Evolutionary conservation across 208 protist species (phyloP).

Genomic region (Crithidia thermophila): DNA sequence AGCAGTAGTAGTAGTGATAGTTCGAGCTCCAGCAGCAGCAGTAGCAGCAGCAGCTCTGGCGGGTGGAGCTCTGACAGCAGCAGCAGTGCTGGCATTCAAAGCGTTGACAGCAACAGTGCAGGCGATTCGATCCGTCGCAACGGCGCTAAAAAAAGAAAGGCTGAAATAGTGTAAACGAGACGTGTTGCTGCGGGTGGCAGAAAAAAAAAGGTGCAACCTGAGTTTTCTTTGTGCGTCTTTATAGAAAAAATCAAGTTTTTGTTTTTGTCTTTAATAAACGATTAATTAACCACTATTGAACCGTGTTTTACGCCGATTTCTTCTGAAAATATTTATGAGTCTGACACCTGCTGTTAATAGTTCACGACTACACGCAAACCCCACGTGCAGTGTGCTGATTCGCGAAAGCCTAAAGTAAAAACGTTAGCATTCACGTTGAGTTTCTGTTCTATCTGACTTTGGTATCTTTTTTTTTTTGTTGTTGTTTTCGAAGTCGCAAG

Average conservation of each 20-base stretch:
- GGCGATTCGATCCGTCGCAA: constrained; percentile 1
- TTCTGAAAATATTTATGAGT: too few species aligned
- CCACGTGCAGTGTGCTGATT: too few species aligned
- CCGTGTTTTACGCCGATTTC: too few species aligned
- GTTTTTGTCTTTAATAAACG: constrained; percentile 1
- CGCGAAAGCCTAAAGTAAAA: too few species aligned
- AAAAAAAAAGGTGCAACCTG: background rate
- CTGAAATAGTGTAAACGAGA: background rate
- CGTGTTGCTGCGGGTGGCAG: too few species aligned
- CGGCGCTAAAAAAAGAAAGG: background rate
- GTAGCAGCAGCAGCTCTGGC: constrained; percentile 15
- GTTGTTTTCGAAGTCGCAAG: background rate
- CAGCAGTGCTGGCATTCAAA: background rate
- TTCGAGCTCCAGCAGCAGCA: constrained; percentile 3
- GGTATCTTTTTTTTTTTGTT: background rate
- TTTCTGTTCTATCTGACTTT: too few species aligned
- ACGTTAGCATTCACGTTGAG: too few species aligned
- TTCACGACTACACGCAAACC: too few species aligned
- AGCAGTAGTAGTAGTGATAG: constrained; percentile 8
- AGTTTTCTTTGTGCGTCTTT: background rate
- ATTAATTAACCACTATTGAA: constrained; percentile 1
- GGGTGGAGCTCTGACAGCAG: constrained; percentile 8
- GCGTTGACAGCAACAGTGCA: constrained; percentile 10
- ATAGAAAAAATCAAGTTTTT: too few species aligned
- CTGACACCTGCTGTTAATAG: too few species aligned